These are phyloP conservation scores for Mycena pura DNA, from an alignment of 768 basidiomycete species.

Conservation along the genomic window DNA sequence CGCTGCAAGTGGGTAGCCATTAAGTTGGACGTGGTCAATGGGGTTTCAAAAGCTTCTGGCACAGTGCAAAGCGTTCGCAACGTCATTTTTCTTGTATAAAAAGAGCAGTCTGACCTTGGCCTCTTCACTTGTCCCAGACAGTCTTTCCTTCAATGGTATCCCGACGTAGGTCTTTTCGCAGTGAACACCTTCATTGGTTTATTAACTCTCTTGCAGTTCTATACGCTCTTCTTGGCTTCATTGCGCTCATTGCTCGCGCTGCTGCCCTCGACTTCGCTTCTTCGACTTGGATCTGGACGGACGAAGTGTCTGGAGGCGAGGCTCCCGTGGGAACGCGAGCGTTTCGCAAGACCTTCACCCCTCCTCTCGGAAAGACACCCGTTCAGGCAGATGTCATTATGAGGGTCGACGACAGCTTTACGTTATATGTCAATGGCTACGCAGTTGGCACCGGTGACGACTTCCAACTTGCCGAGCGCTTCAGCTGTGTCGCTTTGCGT, in stretches of 20 bases:
- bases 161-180: too few species aligned
- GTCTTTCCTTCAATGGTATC: too few species aligned
- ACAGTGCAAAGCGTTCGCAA: too few species aligned
- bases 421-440: constrained; percentile 39
- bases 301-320: constrained; percentile 26
- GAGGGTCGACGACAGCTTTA: constrained; percentile 36
- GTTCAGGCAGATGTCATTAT: constrained; percentile 38
- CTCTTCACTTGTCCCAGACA: too few species aligned
- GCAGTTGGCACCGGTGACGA: constrained; percentile 31
- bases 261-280: constrained; percentile 1
- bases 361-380: constrained; percentile 32
- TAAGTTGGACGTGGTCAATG: too few species aligned
- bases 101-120: too few species aligned
- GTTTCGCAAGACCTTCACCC: constrained; percentile 37
- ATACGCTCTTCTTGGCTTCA: constrained; percentile 26
- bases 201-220: background rate
- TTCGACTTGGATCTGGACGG: constrained; percentile 39
- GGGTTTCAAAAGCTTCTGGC: too few species aligned
- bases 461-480: constrained; percentile 28
- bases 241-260: constrained; percentile 26
- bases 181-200: too few species aligned
- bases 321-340: constrained; percentile 32
- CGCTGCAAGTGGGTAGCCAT: too few species aligned
- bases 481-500: constrained; percentile 34
- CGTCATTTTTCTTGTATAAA: too few species aligned